These are phyloP conservation scores for Aspergillus saccharolyticus DNA, from an alignment of 495 filamentous ascomycete species.

Conservation along the genomic window DNA sequence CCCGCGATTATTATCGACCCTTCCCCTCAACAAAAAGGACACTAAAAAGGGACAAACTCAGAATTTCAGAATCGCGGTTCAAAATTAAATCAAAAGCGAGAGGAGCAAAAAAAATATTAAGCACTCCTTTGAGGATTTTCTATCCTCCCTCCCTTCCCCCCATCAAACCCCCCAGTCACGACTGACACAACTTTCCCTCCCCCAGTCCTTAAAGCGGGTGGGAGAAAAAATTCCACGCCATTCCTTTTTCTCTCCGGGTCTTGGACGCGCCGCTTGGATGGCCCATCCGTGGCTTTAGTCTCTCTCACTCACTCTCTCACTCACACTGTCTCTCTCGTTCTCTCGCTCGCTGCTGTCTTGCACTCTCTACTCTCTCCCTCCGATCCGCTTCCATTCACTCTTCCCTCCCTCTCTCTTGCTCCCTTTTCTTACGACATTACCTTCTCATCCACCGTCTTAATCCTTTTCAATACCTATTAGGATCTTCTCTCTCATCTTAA, in stretches of 20 bases:
- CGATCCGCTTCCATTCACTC: slow-evolving; percentile 11
- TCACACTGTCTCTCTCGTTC: slow-evolving; percentile 14
- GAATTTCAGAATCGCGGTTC: not conserved
- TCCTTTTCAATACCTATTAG: slow-evolving; percentile 10
- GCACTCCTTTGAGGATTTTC: not conserved
- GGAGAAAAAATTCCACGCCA: slow-evolving; percentile 29
- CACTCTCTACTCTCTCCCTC: slow-evolving; percentile 15
- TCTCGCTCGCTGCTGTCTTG: slow-evolving; percentile 9
- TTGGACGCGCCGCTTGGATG: slow-evolving; percentile 28
- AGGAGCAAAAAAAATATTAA: not conserved
- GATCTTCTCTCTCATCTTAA: slow-evolving; percentile 21
- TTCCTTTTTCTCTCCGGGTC: slow-evolving; percentile 30
- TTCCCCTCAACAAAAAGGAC: not conserved
- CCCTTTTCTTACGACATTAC: no score
- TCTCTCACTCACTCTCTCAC: slow-evolving; percentile 19
- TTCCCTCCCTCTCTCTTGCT: slow-evolving; percentile 16
- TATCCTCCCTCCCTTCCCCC: no score
- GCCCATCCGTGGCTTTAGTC: slow-evolving; percentile 26
- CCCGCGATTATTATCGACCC: slow-evolving; percentile 7
- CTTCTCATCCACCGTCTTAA: slow-evolving; percentile 16
- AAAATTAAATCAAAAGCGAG: slow-evolving; percentile 3
- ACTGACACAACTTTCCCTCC: slow-evolving; percentile 5
- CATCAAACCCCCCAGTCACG: slow-evolving; percentile 1
- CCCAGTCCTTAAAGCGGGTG: slow-evolving; percentile 20
- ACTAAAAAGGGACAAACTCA: not conserved